A percentile compares a stretch with the other conserved stretches of the same genome.
These are phyloP conservation scores for Eimeria maxima DNA, from an alignment of 169 alveolate genomes.

Conservation along the genomic window DNA sequence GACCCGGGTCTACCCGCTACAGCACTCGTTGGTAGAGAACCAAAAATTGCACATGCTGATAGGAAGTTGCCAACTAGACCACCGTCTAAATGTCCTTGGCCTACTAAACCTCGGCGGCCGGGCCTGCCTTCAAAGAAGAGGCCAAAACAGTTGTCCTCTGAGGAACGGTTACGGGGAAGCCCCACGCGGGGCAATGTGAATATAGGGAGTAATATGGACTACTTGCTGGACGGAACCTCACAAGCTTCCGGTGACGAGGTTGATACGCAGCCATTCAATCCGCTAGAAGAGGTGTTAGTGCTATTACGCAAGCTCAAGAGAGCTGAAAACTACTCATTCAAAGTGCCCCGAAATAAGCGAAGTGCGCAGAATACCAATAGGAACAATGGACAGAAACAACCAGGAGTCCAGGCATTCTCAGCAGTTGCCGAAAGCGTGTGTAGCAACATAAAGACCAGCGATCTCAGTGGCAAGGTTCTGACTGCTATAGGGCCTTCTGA, in stretches of 20 bases:
- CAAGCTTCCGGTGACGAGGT: slow-evolving; percentile 60
- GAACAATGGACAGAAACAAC: neutral
- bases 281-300: slow-evolving; percentile 64
- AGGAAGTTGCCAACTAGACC: neutral
- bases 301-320: slow-evolving; percentile 47
- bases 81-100: neutral
- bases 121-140: neutral
- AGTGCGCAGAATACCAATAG: neutral
- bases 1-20: neutral
- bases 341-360: neutral
- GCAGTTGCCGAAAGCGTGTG: slow-evolving; percentile 4
- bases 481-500: neutral
- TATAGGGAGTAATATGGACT: neutral
- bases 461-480: neutral
- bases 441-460: neutral
- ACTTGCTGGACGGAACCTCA: neutral
- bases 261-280: slow-evolving; percentile 44
- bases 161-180: neutral
- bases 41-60: neutral
- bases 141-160: neutral
- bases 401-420: neutral
- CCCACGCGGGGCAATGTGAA: neutral
- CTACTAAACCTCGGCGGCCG: neutral
- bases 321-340: slow-evolving; percentile 26
- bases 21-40: neutral